Evolutionary conservation across 2,329 filamentous ascomycete species (phyloP), one percentile per base, ranked within the genome.

Genomic region (Coniochaeta sp.): DNA sequence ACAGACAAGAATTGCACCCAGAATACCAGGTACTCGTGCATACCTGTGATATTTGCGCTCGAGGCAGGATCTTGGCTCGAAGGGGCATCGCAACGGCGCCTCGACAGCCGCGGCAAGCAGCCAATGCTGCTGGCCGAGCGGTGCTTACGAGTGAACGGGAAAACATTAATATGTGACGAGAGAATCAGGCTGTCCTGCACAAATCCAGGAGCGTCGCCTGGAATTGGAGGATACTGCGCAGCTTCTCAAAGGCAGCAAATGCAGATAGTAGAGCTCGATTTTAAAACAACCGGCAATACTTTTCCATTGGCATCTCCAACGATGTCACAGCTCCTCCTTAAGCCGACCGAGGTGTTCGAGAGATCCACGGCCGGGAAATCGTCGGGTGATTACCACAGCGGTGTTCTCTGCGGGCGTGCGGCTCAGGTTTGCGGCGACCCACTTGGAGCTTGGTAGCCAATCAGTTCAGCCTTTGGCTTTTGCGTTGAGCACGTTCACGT

Each of bases 31-130:
- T 52, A n/a, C 5, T 17, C 9, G 47, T 30, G 40, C 74, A 63
- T 75, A 88, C 85, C 74, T 77, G 78, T 70, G 81, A 76, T 68
- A 75, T 62, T 52, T 52, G 47, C n/a, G 19, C 38, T 58, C 81
- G 81, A 65, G 86, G 79, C 70, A 81, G 76, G 65, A 92, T 81
- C 75, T 89, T 93, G 63, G 89, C 89, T 79, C 86, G 87, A 65
- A 96, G 81, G 73, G 91, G 91, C 91, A 96, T 96, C 63, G 73
- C 73, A 70, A 77, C 70, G 65, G 69, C 73, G 64, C 69, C 72
- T 72, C 72, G 72, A 65, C 74, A 77, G 71, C 75, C 72, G 62
- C 74, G 70, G 67, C 70, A 74, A 66, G 74, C 70, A 72, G 75
- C 70, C 67, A 74, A 73, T 65, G 78, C 79, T 68, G 79, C 79